A percentile compares a stretch with the other conserved stretches of the same genome.
These are phyloP conservation scores for Zychaea mexicana DNA, from an alignment of 371 early-diverging fungal genomes.

Conservation along the genomic window DNA sequence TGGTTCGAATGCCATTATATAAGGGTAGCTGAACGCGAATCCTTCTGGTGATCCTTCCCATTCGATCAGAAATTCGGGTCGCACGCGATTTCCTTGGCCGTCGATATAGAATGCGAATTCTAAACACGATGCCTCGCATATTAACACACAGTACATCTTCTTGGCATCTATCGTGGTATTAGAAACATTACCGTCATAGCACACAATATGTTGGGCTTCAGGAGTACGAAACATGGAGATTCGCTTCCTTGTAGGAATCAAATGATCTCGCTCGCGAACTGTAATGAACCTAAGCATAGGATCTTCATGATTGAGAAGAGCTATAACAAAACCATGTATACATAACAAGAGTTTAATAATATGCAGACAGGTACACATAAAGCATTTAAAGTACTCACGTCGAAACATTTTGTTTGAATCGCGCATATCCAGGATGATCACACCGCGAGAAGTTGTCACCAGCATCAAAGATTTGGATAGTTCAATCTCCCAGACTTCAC, in stretches of 20 bases:
- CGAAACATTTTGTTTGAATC: conserved; percentile 2
- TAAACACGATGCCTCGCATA: background rate
- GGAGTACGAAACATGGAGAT: conserved; percentile 36
- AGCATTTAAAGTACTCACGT: conserved; percentile 4
- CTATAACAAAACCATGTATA: no score
- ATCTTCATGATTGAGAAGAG: conserved; percentile 36
- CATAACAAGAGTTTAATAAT: no score
- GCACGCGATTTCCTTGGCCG: conserved; percentile 25
- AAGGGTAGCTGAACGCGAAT: conserved; percentile 26
- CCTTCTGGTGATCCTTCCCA: conserved; percentile 33
- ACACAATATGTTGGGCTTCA: conserved; percentile 33
- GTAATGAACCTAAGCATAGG: conserved; percentile 34
- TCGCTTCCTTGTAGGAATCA: conserved; percentile 22
- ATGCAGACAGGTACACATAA: no score
- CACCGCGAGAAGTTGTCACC: conserved; percentile 34
- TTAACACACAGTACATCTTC: no score
- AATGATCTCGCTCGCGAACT: conserved; percentile 23
- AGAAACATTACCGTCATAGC: conserved; percentile 39
- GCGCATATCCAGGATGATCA: conserved; percentile 39
- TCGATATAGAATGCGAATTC: conserved; percentile 33
- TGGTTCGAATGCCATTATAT: conserved; percentile 31
- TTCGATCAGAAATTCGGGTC: conserved; percentile 23
- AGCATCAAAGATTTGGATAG: conserved; percentile 31
- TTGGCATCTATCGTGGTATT: no score
- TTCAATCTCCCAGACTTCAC: conserved; percentile 48